phyloP scores from a whole-genome alignment of 1,284 basidiomycete species.

The Leccinum cinnamomeum region DNA sequence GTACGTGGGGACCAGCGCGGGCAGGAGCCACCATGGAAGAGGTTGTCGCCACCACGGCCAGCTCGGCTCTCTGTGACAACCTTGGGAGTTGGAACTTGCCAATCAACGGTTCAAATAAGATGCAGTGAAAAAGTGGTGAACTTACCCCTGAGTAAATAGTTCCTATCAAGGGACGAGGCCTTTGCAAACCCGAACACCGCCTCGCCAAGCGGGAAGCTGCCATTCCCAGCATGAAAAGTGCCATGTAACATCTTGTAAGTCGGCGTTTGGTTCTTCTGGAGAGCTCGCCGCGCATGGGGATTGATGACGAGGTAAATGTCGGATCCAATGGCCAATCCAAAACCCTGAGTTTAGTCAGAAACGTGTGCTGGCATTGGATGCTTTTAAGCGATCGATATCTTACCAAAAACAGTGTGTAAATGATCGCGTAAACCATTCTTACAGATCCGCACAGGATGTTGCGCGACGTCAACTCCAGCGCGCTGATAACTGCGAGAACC shows the following conservation, averaged over 20 bases:
- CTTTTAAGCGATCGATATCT: slow-evolving; percentile 9
- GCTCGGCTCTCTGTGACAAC: slow-evolving; percentile 67
- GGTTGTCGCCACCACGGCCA: slow-evolving; percentile 80
- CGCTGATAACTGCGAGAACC: slow-evolving; percentile 63
- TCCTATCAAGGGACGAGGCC: slow-evolving; percentile 38
- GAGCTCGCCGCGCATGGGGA: slow-evolving; percentile 54
- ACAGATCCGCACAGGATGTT: slow-evolving; percentile 87
- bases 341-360: slow-evolving; percentile 52
- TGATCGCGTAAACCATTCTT: slow-evolving; percentile 84
- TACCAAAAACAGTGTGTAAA: slow-evolving; percentile 82
- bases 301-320: slow-evolving; percentile 82
- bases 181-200: slow-evolving; percentile 67
- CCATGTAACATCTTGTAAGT: slow-evolving; percentile 57
- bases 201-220: slow-evolving; percentile 46
- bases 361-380: slow-evolving; percentile 3
- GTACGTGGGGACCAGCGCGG: slow-evolving; percentile 80
- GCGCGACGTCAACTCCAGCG: slow-evolving; percentile 80
- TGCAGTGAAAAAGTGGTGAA: slow-evolving; percentile 11
- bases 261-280: slow-evolving; percentile 45
- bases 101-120: too few species aligned
- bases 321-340: slow-evolving; percentile 83
- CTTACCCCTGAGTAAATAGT: slow-evolving; percentile 54
- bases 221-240: slow-evolving; percentile 58
- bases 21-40: slow-evolving; percentile 75
- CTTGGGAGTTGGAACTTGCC: slow-evolving; percentile 34